Evolutionary conservation across 2,329 filamentous ascomycete genomes (phyloP), one percentile per base, ranked within the genome.

Genomic region (Leptographium lundbergii): DNA sequence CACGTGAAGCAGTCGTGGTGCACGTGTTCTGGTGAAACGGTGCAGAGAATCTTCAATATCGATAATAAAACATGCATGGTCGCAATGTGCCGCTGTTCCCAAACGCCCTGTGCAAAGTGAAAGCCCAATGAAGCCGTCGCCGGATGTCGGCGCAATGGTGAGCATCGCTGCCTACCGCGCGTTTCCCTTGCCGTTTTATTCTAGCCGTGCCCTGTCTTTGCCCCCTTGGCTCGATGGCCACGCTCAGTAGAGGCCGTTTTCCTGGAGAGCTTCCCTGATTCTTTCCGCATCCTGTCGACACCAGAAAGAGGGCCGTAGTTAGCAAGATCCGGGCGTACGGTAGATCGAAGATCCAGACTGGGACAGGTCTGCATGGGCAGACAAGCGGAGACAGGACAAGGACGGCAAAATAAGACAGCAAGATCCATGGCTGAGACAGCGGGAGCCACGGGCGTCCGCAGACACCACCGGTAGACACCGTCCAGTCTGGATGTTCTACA

Each of bases 401-500:
- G 17, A 42, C 25, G 53, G 39, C 39, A 47, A 56, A 55, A 55
- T 32, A 56, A 45, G 42, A 48, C 50, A 58, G 51, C 45, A 56
- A 51, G 24, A 54, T 22, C 36, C 32, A 60, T 27, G 51, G 10
- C 32, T 3, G 17, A 50, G 19, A 19, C 34, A 51, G 29, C 36
- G 45, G 25, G 27, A 54, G 50, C 29, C 36, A 54, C 34, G 11
- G 11, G 34, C n/a, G 32, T 13, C 13, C 7, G 5, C 14, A n/a
- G 9, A 34, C 10, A 57, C 47, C 56, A 52, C 36, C 17, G n/a
- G 56, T 34, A 57, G 39, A 48, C 45, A 17, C 22, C 25, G 27
- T 22, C 2, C 19, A 24, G 9, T 19, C n/a, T n/a, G 13, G 50
- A 32, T n/a, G 1, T 11, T 36, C 34, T 54, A 91, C 87, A 91